Conservation (phyloP, 495 filamentous ascomycete species). For the Talaromyces stipitatus region DNA sequence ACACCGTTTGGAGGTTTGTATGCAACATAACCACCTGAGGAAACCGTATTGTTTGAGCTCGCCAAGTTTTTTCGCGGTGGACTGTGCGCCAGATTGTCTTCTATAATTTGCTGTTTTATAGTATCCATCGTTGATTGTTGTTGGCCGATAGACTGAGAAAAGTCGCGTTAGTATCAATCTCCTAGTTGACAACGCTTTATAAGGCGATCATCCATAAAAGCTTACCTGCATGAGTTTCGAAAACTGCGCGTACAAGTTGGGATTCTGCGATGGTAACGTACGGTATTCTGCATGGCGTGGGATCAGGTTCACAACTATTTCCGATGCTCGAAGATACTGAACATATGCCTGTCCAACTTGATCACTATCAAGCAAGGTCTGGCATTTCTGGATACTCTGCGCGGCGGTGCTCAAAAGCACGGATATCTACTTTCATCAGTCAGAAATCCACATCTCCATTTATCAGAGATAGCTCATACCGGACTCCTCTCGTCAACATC, state of each 20-base stretch:
- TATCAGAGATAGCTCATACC: conserved; percentile 21
- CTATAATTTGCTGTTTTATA: conserved; percentile 37
- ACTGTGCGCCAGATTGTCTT: conserved; percentile 31
- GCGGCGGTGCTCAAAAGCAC: conserved; percentile 26
- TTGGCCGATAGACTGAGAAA: conserved; percentile 30
- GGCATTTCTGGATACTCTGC: conserved; percentile 29
- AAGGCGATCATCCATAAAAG: not conserved
- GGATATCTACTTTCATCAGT: conserved; percentile 19
- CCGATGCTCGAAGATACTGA: conserved; percentile 73
- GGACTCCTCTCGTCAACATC: conserved; percentile 33
- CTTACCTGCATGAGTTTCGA: conserved; percentile 34
- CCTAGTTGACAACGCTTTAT: not conserved
- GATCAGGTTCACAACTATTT: conserved; percentile 66
- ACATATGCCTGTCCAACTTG: conserved; percentile 56
- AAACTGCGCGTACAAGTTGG: conserved; percentile 35
- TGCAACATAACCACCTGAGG: conserved; percentile 16
- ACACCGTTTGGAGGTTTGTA: conserved; percentile 5
- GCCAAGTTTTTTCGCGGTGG: conserved; percentile 20
- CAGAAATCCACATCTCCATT: conserved; percentile 8
- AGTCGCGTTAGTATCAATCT: not conserved
- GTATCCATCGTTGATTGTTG: conserved; percentile 40
- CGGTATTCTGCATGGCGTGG: conserved; percentile 63
- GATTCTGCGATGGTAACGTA: conserved; percentile 19
- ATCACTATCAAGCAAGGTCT: conserved; percentile 35
- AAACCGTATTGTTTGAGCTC: conserved; percentile 10